phyloP scores from a whole-genome alignment of 352 stramenopile species.

The Globisporangium barbulae region DNA sequence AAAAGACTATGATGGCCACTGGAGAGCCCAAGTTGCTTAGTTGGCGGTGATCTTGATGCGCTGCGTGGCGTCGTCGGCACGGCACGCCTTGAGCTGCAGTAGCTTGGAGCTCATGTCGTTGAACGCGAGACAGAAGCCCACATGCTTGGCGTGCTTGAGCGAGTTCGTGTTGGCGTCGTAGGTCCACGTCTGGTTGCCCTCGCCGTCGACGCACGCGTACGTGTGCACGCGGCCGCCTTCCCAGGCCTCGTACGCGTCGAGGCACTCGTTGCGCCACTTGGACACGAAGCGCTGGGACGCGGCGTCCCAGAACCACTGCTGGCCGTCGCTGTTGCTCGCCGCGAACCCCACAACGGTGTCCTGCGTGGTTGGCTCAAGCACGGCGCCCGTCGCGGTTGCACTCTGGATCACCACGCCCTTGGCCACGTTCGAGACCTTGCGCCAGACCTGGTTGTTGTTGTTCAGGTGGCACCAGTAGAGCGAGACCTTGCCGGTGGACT shows the following conservation, averaged over 20 bases:
- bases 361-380: slow-evolving; percentile 27
- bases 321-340: slow-evolving; percentile 16
- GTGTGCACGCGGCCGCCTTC: slow-evolving; percentile 54
- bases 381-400: slow-evolving; percentile 21
- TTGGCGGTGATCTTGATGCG: slow-evolving; percentile 28
- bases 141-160: slow-evolving; percentile 47
- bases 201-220: slow-evolving; percentile 44
- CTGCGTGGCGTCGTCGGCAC: slow-evolving; percentile 37
- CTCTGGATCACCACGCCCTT: slow-evolving; percentile 31
- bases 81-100: slow-evolving; percentile 49
- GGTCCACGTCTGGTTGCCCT: slow-evolving; percentile 62
- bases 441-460: slow-evolving; percentile 65
- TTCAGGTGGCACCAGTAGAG: slow-evolving; percentile 46
- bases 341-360: slow-evolving; percentile 30
- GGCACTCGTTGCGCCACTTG: slow-evolving; percentile 45
- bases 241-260: slow-evolving; percentile 60
- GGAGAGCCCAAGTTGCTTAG: slow-evolving; percentile 15
- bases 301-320: slow-evolving; percentile 52
- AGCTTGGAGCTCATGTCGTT: slow-evolving; percentile 39
- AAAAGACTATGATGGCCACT: neutral
- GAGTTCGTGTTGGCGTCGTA: slow-evolving; percentile 38
- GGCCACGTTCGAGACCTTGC: slow-evolving; percentile 28
- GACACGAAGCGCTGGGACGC: slow-evolving; percentile 34
- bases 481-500: slow-evolving; percentile 29
- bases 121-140: slow-evolving; percentile 48